A percentile compares a stretch with the other conserved stretches of the same genome.
Evolutionary conservation across 495 filamentous ascomycete species (phyloP).

Genomic region (Penicillium dipodomyicola): DNA sequence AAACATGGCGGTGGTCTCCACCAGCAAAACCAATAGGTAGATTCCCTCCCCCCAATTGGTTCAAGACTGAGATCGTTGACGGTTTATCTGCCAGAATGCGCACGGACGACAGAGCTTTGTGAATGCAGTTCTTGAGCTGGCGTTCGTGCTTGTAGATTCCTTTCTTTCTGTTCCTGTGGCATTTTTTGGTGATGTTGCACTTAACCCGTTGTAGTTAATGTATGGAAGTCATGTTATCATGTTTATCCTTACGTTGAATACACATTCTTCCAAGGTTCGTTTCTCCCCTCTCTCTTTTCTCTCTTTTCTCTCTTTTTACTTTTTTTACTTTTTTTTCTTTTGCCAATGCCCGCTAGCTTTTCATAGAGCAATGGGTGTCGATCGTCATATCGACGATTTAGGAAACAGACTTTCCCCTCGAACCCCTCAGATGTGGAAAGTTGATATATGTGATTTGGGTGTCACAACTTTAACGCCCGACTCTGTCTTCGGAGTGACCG

Average conservation of each 20-base stretch:
- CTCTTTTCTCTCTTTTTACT: background rate
- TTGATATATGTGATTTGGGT: background rate
- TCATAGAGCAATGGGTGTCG: constrained; percentile 6
- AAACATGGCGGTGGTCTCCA: background rate
- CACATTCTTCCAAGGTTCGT: background rate
- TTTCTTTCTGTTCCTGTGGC: background rate
- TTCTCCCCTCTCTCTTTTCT: background rate
- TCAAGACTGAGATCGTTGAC: background rate
- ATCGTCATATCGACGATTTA: constrained; percentile 14
- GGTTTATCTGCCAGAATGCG: background rate
- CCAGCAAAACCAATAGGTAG: background rate
- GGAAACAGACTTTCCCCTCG: background rate
- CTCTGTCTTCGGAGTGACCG: background rate
- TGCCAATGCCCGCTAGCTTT: background rate
- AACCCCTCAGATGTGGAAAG: background rate
- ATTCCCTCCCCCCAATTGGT: background rate
- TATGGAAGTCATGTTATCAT: background rate
- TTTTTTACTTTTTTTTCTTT: background rate
- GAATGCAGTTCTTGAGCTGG: background rate
- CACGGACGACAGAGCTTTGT: background rate
- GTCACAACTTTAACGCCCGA: constrained; percentile 1
- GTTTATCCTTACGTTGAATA: background rate
- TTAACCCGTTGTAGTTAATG: background rate
- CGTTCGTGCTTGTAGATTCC: background rate
- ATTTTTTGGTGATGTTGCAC: background rate